Evolutionary conservation across 208 protist species (phyloP).

Genomic region (Strigomonas galati): DNA sequence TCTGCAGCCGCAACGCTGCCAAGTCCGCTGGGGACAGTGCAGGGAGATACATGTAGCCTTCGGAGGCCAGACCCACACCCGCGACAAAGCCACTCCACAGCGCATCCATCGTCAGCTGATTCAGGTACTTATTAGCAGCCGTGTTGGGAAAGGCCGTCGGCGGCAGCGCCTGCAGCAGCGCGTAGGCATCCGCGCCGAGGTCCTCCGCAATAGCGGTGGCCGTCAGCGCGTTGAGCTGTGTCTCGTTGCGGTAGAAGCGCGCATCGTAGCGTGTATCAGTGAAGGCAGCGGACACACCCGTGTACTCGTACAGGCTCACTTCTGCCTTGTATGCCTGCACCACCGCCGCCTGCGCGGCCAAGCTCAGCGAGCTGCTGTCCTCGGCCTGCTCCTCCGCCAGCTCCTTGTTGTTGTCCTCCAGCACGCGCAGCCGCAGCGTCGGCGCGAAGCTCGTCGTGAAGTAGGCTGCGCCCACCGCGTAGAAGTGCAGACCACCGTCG

Average conservation of each 20-base stretch:
- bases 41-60: conserved; percentile 53
- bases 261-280: conserved; percentile 50
- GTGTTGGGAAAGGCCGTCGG: conserved; percentile 17
- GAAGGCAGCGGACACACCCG: conserved; percentile 35
- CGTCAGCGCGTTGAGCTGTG: background rate
- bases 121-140: conserved; percentile 25
- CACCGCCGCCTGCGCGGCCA: background rate
- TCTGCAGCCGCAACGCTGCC: background rate
- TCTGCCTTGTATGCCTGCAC: background rate
- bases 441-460: conserved; percentile 56
- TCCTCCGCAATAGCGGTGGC: background rate
- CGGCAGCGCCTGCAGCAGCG: background rate
- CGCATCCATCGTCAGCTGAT: conserved; percentile 41
- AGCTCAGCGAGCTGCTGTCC: background rate
- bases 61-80: conserved; percentile 33
- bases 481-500: conserved; percentile 56
- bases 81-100: conserved; percentile 68
- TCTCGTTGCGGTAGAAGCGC: conserved; percentile 9
- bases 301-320: conserved; percentile 39
- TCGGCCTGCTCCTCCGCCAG: conserved; percentile 1
- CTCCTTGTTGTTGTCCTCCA: conserved; percentile 24
- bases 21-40: conserved; percentile 10
- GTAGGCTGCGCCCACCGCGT: conserved; percentile 57
- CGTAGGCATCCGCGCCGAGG: background rate
- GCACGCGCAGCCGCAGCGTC: conserved; percentile 41